phyloP scores from a whole-genome alignment of 257 asterid genomes.

The Solanum infundibuliforme region DNA sequence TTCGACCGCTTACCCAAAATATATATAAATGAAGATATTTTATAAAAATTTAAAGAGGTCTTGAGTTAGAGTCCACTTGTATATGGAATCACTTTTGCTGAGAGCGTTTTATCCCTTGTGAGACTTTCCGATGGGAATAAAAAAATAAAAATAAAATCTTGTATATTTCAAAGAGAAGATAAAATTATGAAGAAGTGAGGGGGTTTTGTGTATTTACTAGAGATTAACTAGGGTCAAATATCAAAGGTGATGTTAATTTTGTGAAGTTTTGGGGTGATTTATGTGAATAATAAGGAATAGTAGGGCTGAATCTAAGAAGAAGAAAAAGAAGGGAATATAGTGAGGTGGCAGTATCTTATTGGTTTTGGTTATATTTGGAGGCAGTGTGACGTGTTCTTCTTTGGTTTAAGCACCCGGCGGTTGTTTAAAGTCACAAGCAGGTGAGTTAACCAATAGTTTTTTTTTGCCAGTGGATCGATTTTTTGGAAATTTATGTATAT shows the following conservation, averaged over 20 bases:
- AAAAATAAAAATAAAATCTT: no score
- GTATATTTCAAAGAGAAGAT: no score
- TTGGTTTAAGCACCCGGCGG: neutral
- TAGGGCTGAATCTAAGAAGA: neutral
- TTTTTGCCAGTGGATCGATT: neutral
- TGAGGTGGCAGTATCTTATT: constrained; percentile 7
- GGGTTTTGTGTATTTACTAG: neutral
- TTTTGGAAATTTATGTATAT: neutral
- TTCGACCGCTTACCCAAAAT: no score
- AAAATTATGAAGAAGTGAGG: neutral
- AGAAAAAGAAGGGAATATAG: neutral
- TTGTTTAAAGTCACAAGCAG: neutral
- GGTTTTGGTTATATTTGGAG: neutral
- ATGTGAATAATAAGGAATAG: neutral
- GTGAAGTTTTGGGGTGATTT: neutral
- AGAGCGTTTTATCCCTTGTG: no score
- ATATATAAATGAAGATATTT: no score
- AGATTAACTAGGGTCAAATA: neutral
- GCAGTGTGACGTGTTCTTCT: neutral
- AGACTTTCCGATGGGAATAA: neutral
- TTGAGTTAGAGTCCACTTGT: neutral
- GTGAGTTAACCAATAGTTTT: neutral
- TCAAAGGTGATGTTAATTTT: neutral
- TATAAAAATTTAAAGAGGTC: no score
- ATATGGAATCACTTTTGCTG: no score